These are phyloP conservation scores for Chrysoporthe deuterocubensis DNA, from an alignment of 2,329 filamentous ascomycete species.

Conservation along the genomic window DNA sequence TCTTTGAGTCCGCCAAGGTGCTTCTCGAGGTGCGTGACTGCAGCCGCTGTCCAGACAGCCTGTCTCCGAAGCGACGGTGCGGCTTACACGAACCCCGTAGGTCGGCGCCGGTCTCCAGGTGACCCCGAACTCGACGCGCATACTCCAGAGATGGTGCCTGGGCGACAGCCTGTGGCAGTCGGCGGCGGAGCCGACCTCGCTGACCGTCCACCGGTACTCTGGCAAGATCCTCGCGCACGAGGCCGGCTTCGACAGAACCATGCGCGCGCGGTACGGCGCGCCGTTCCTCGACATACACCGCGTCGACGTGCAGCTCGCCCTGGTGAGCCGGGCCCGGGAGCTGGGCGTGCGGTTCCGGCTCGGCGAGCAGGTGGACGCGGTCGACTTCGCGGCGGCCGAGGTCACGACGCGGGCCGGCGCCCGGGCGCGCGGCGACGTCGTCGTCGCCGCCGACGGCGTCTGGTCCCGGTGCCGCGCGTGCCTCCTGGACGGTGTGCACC, in stretches of 20 bases:
- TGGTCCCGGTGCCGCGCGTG: constrained; percentile 61
- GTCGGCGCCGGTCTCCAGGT: constrained; percentile 36
- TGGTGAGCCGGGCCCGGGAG: constrained; percentile 54
- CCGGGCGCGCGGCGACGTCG: constrained; percentile 53
- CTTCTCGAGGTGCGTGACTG: constrained; percentile 26
- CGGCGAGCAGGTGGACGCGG: constrained; percentile 48
- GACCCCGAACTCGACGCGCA: constrained; percentile 37
- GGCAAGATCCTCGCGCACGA: constrained; percentile 37
- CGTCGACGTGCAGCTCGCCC: constrained; percentile 61
- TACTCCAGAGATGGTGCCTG: constrained; percentile 35
- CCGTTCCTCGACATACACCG: constrained; percentile 54
- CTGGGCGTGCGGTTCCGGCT: constrained; percentile 57
- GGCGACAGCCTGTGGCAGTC: constrained; percentile 29
- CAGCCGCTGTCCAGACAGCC: background rate
- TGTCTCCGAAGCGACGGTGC: background rate
- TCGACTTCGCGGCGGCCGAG: constrained; percentile 52
- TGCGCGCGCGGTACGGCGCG: constrained; percentile 34
- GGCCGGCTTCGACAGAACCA: constrained; percentile 33
- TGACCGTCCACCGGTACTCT: constrained; percentile 37
- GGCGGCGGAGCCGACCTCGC: constrained; percentile 33
- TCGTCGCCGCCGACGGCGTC: constrained; percentile 67
- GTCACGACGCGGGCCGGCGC: constrained; percentile 45
- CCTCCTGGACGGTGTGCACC: constrained; percentile 49
- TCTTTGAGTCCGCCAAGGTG: constrained; percentile 30
- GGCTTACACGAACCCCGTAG: constrained; percentile 7